Conservation (phyloP, 106 monocot species). For the Alisma plantagoaquatica region DNA sequence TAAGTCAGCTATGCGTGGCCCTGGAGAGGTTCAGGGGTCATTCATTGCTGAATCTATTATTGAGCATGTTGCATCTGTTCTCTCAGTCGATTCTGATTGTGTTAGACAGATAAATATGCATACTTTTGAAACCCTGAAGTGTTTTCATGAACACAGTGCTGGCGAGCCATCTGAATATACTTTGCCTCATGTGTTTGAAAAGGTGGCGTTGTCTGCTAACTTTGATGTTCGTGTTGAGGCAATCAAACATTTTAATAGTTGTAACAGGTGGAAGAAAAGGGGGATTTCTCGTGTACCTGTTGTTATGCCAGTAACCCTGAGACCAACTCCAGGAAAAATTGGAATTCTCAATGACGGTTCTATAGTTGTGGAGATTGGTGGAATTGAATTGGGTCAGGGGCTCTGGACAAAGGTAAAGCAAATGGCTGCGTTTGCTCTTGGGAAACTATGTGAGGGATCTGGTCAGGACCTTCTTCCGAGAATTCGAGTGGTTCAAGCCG, state of each 20-base stretch:
- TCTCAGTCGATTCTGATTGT: conserved; percentile 32
- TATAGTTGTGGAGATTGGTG: conserved; percentile 79
- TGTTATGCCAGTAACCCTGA: conserved; percentile 25
- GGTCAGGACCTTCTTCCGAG: conserved; percentile 38
- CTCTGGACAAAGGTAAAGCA: conserved; percentile 94
- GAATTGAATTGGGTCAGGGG: conserved; percentile 78
- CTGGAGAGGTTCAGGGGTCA: conserved; percentile 74
- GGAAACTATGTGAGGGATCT: conserved; percentile 32
- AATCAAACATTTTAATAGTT: conserved; percentile 36
- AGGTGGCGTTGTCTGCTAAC: conserved; percentile 20
- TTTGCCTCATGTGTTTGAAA: conserved; percentile 33
- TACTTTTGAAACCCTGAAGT: conserved; percentile 41
- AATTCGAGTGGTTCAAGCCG: conserved; percentile 66
- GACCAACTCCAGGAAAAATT: conserved; percentile 61
- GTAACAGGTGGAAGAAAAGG: conserved; percentile 55
- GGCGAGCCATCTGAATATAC: conserved; percentile 50
- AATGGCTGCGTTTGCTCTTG: conserved; percentile 65
- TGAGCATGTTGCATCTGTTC: conserved; percentile 59
- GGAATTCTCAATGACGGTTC: conserved; percentile 67
- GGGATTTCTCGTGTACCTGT: conserved; percentile 64
- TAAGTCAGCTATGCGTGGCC: conserved; percentile 68
- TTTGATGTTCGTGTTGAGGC: conserved; percentile 22
- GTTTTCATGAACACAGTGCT: conserved; percentile 26
- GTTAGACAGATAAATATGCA: conserved; percentile 56
- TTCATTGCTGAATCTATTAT: conserved; percentile 75